Percentiles rank a stretch among this genome's conserved stretches.
Conservation (phyloP, 2,329 filamentous ascomycete species). For the Colletotrichum gloeosporioides region DNA sequence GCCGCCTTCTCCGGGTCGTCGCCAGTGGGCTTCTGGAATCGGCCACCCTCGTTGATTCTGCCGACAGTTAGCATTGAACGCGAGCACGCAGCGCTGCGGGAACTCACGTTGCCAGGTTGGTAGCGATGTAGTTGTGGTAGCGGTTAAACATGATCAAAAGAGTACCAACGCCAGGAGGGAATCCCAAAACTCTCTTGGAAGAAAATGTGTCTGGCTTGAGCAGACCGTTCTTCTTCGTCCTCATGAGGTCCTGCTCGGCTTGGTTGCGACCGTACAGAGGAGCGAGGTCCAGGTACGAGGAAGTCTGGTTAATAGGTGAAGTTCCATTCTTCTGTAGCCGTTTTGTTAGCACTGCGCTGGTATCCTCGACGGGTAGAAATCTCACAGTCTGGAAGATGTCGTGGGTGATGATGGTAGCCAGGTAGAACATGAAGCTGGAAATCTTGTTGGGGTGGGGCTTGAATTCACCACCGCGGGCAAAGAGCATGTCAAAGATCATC, state of each 20-base stretch:
- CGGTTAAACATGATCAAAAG: conserved; percentile 59
- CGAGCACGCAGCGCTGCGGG: background rate
- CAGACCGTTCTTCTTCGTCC: conserved; percentile 53
- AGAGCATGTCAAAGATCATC: conserved; percentile 25
- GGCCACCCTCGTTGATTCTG: conserved; percentile 46
- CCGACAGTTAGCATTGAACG: conserved; percentile 19
- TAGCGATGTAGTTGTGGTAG: conserved; percentile 28
- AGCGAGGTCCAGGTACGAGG: conserved; percentile 53
- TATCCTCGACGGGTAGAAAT: background rate
- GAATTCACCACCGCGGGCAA: conserved; percentile 18
- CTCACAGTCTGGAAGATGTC: conserved; percentile 47
- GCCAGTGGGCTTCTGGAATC: conserved; percentile 32
- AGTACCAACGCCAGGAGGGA: conserved; percentile 58
- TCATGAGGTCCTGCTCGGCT: conserved; percentile 53
- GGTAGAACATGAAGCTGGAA: conserved; percentile 52
- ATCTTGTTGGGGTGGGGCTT: conserved; percentile 42
- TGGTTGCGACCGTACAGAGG: conserved; percentile 59
- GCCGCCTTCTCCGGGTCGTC: conserved; percentile 29
- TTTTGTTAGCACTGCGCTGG: conserved; percentile 11
- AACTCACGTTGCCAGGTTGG: conserved; percentile 22
- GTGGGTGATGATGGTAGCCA: conserved; percentile 58
- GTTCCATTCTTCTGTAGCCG: conserved; percentile 32
- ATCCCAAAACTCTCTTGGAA: conserved; percentile 53
- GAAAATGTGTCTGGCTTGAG: conserved; percentile 61
- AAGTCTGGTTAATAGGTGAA: conserved; percentile 35